Base-by-base conservation (phyloP, 2,329 filamentous ascomycete genomes). In the Seiridium unicorne region DNA sequence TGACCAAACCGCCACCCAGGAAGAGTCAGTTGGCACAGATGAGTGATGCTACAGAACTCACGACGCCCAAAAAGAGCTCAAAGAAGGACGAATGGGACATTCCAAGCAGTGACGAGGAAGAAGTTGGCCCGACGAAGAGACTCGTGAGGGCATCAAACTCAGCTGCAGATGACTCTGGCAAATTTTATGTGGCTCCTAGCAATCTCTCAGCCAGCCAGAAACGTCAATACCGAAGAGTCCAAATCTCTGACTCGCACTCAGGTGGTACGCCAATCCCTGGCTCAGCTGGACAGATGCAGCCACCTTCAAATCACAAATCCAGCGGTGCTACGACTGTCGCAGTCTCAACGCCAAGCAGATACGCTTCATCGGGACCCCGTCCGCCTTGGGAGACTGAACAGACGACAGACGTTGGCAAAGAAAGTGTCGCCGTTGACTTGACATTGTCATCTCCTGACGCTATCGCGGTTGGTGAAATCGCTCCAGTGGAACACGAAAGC, bases 171-270 rank as follows among this genome's bases (percentile, higher is more conserved):
- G 64, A 69, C 5, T 56, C 62, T 4, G 48, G 62, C 8, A 68
- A 68, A 26, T 71, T 73, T 60, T 73, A 72, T 60, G 61, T 73
- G 57, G 67, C 70, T 32, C 69, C 66, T 51, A 72, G 69, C 63
- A 67, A 65, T 48, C 64, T 73, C 18, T 73, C 71, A 38, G 70
- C 70, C 1, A 73, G 72, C 68, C 69, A 73, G 57, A 73, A 69
- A 57, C 67, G 70, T 6, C 67, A 73, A 59, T 72, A 72, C 58
- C 67, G 69, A 51, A 70, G 61, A 59, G 62, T 72, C 34, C 66
- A 66, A 10, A 61, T 68, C 11, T 55, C 67, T 11, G 57, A 60
- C 8, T 65, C 65, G 53, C 57, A 68, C 35, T 38, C 60, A 11
- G 60, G 60, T 4, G 26, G 48, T 11, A n/a, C 49, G 26, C 3